Evolutionary conservation across 1,139 yeast genomes (phyloP).

Genomic region (Magnusiomyces sp.): DNA sequence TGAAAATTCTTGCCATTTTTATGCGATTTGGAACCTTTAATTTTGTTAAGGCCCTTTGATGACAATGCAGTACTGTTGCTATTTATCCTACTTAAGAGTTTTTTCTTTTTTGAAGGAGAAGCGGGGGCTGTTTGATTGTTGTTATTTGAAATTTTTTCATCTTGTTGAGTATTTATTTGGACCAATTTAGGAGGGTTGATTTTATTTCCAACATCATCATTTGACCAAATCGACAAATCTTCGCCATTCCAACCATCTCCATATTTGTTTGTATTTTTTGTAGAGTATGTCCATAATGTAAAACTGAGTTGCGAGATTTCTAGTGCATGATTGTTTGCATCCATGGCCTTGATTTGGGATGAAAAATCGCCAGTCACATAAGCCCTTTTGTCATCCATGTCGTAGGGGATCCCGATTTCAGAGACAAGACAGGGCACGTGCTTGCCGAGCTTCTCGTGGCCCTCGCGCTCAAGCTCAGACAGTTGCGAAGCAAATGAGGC

Average conservation of each 20-base stretch:
- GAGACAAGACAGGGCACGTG: conserved; percentile 53
- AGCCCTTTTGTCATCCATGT: conserved; percentile 75
- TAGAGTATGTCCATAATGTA: conserved; percentile 80
- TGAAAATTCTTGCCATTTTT: too few species aligned
- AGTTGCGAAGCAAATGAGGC: conserved; percentile 64
- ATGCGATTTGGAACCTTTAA: too few species aligned
- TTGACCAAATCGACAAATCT: conserved; percentile 80
- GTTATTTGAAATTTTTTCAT: not conserved
- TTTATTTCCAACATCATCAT: conserved; percentile 50
- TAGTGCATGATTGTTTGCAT: conserved; percentile 69
- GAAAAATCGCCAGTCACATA: conserved; percentile 54
- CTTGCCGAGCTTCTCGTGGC: conserved; percentile 31
- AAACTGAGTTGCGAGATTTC: conserved; percentile 66
- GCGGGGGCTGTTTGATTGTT: not conserved
- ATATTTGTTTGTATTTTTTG: conserved; percentile 62
- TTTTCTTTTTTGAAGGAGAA: too few species aligned
- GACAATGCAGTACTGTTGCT: too few species aligned
- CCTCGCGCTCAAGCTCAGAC: conserved; percentile 53
- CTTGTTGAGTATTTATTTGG: not conserved
- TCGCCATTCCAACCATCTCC: conserved; percentile 94
- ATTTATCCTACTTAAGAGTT: too few species aligned
- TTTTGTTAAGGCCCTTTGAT: too few species aligned
- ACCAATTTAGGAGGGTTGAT: too few species aligned
- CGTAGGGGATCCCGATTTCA: conserved; percentile 97
- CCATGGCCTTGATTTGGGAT: conserved; percentile 74